A percentile compares a stretch with the other conserved stretches of the same genome.
phyloP scores from a whole-genome alignment of 495 filamentous ascomycete species.

The Penicillium paradoxum region DNA sequence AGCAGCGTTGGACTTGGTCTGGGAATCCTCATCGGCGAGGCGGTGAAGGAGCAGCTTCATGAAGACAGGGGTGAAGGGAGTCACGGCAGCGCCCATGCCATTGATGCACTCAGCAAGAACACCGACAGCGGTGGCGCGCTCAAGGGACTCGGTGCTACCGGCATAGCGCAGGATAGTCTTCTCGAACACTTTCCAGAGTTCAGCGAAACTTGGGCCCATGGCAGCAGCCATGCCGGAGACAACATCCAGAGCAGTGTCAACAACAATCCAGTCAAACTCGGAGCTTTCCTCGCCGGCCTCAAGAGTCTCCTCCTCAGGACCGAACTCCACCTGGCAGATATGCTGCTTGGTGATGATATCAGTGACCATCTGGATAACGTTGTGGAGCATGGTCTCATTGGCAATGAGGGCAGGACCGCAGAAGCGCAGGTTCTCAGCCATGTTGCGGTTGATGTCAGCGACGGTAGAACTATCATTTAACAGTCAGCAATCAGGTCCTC shows the following conservation, averaged over 20 bases:
- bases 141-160: conserved; percentile 72
- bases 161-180: conserved; percentile 86
- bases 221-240: conserved; percentile 76
- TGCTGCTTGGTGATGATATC: conserved; percentile 81
- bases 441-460: conserved; percentile 90
- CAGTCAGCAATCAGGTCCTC: conserved; percentile 34
- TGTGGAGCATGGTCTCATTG: conserved; percentile 56
- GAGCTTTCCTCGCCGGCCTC: conserved; percentile 73
- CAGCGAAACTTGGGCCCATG: conserved; percentile 72
- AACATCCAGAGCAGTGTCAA: conserved; percentile 90
- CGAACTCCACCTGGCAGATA: conserved; percentile 86
- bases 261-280: conserved; percentile 95
- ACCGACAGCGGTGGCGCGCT: conserved; percentile 84
- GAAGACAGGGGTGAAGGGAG: conserved; percentile 68
- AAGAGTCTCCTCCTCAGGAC: conserved; percentile 65
- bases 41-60: conserved; percentile 82
- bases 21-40: conserved; percentile 80
- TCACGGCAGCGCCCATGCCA: conserved; percentile 73
- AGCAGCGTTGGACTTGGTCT: conserved; percentile 91
- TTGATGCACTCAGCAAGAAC: conserved; percentile 88
- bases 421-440: conserved; percentile 86
- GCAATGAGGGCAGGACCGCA: conserved; percentile 83
- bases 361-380: conserved; percentile 62
- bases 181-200: conserved; percentile 91
- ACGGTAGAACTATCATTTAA: conserved; percentile 65